These are phyloP conservation scores for Didymellaceae sp. DNA, from an alignment of 2,329 filamentous ascomycete species.

Conservation along the genomic window DNA sequence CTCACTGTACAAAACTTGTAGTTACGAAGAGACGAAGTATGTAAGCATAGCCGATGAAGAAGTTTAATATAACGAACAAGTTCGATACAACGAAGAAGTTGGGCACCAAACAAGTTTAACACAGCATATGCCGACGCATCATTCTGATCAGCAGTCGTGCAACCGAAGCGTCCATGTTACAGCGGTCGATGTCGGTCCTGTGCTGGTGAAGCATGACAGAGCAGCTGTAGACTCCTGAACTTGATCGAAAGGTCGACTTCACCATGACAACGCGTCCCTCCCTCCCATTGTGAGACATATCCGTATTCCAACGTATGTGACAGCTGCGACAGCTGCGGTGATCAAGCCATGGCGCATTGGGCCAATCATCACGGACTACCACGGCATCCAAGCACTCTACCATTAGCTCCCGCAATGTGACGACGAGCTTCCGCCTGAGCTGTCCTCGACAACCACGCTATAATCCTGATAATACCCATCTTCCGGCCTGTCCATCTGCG, in stretches of 20 bases:
- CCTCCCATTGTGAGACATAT: too few relatives aligned
- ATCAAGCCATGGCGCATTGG: neutral
- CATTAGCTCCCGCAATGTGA: conserved; percentile 11
- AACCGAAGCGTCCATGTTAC: neutral
- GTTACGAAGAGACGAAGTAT: neutral
- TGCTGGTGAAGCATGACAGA: too few relatives aligned
- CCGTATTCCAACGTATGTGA: too few relatives aligned
- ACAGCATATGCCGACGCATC: neutral
- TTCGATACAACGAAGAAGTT: too few relatives aligned
- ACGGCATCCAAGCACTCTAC: conserved; percentile 19
- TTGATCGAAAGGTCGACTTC: too few relatives aligned
- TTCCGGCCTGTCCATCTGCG: conserved; percentile 7
- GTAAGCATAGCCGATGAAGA: neutral
- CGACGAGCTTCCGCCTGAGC: conserved; percentile 24
- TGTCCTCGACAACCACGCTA: conserved; percentile 1
- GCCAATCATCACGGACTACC: conserved; percentile 22
- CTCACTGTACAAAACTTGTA: conserved; percentile 6
- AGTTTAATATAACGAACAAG: too few relatives aligned
- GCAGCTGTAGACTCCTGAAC: too few relatives aligned
- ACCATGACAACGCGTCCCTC: too few relatives aligned
- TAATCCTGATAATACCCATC: neutral
- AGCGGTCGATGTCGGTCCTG: too few relatives aligned
- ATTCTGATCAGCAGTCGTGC: neutral
- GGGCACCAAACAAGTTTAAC: neutral
- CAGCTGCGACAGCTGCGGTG: conserved; percentile 30